phyloP scores from a whole-genome alignment of 1,284 basidiomycete genomes.

The Albatrellus sp. region DNA sequence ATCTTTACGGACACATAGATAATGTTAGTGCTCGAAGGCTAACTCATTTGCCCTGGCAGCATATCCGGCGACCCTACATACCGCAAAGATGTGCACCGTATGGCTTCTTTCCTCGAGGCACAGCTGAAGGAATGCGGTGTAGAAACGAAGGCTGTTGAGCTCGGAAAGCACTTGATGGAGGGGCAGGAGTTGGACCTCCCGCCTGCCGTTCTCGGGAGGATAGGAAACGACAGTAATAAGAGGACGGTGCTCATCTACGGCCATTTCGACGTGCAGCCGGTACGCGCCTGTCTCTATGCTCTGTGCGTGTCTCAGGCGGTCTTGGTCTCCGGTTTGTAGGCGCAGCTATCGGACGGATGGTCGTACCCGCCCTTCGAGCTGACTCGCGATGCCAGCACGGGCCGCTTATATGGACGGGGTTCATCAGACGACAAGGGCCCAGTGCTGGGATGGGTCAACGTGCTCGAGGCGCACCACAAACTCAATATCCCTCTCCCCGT shows the following conservation, averaged over 20 bases:
- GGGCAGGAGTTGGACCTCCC: slow-evolving; percentile 74
- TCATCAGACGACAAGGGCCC: slow-evolving; percentile 92
- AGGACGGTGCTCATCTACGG: slow-evolving; percentile 91
- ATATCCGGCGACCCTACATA: slow-evolving; percentile 56
- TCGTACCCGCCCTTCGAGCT: slow-evolving; percentile 84
- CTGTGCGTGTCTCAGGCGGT: background rate
- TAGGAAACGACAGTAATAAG: slow-evolving; percentile 79
- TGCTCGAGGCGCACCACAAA: slow-evolving; percentile 77
- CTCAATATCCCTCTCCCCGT: slow-evolving; percentile 78
- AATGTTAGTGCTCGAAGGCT: background rate
- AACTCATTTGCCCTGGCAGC: slow-evolving; percentile 21
- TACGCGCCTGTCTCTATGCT: slow-evolving; percentile 19
- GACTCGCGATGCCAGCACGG: slow-evolving; percentile 52
- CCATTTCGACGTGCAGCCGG: slow-evolving; percentile 81
- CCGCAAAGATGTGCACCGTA: slow-evolving; percentile 68
- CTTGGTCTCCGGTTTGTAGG: slow-evolving; percentile 23
- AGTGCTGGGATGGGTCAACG: slow-evolving; percentile 90
- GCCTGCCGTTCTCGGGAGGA: slow-evolving; percentile 76
- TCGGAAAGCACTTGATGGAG: slow-evolving; percentile 79
- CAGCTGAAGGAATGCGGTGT: slow-evolving; percentile 71
- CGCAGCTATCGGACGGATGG: slow-evolving; percentile 80
- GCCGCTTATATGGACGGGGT: slow-evolving; percentile 79
- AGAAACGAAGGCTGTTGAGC: slow-evolving; percentile 56
- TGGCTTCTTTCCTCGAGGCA: slow-evolving; percentile 70
- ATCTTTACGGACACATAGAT: background rate